Percentiles rank a stretch among this genome's conserved stretches.
These are phyloP conservation scores for Aspergillus udagawae DNA, from an alignment of 2,329 filamentous ascomycete genomes.

Conservation along the genomic window DNA sequence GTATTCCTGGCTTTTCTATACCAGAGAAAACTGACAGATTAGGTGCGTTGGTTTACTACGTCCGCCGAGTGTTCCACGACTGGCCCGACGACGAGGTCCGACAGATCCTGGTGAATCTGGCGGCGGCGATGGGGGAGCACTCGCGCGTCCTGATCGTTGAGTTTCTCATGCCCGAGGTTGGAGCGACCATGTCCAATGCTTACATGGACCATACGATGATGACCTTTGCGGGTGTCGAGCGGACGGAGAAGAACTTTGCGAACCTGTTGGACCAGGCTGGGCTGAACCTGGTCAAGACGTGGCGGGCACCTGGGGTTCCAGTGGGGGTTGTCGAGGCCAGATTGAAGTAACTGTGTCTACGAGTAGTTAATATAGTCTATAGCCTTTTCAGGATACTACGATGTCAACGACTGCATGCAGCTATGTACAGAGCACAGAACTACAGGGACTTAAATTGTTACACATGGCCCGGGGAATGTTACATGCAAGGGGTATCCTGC, in stretches of 20 bases:
- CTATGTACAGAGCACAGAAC: background rate
- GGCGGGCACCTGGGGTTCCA: conserved; percentile 12
- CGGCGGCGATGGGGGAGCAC: conserved; percentile 17
- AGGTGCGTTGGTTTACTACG: conserved; percentile 27
- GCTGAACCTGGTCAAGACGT: conserved; percentile 21
- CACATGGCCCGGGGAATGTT: background rate
- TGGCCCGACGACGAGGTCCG: conserved; percentile 16
- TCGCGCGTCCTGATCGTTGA: conserved; percentile 24
- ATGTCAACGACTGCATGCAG: background rate
- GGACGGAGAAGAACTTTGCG: conserved; percentile 22
- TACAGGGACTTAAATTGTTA: background rate
- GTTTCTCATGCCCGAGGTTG: conserved; percentile 21
- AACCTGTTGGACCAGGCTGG: conserved; percentile 19
- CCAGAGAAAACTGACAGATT: background rate
- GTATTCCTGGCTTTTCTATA: background rate
- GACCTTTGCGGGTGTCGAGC: conserved; percentile 23
- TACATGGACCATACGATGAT: conserved; percentile 25
- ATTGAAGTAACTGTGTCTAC: conserved; percentile 7
- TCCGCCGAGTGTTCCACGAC: conserved; percentile 31
- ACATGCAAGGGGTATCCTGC: background rate
- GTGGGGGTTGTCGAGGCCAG: conserved; percentile 22
- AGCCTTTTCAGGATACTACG: background rate
- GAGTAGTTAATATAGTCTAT: too few relatives aligned
- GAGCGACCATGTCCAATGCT: conserved; percentile 14
- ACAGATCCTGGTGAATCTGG: conserved; percentile 19